Conservation (phyloP, 202 grass and related monocot species). For the Setaria italica region DNA sequence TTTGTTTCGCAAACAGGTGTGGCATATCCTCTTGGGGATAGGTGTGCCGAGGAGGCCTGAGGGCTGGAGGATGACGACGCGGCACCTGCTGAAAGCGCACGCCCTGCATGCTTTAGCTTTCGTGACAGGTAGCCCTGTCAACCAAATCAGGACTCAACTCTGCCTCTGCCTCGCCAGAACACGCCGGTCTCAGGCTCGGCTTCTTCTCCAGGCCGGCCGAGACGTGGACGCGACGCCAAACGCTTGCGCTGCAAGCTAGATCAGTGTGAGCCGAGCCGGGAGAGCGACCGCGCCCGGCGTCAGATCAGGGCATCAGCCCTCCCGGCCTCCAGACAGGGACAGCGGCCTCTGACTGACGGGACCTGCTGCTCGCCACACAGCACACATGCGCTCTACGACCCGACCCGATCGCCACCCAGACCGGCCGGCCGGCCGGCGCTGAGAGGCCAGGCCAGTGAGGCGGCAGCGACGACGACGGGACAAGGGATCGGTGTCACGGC, state of each 20-base stretch:
- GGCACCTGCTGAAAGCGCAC: slow-evolving; percentile 34
- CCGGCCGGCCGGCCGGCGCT: background rate
- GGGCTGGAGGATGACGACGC: background rate
- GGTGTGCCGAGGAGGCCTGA: background rate
- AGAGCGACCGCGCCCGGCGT: background rate
- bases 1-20: slow-evolving; percentile 22
- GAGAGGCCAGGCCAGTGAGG: background rate
- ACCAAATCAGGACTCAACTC: slow-evolving; percentile 13
- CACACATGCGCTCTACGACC: slow-evolving; percentile 1
- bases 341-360: slow-evolving; percentile 11
- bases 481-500: background rate
- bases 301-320: background rate
- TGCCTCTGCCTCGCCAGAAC: background rate
- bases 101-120: background rate
- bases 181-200: background rate
- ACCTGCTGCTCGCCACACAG: slow-evolving; percentile 35
- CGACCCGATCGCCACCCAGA: background rate
- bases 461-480: slow-evolving; percentile 10
- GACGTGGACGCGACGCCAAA: slow-evolving; percentile 45
- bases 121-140: background rate
- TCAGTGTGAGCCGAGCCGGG: background rate
- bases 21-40: background rate
- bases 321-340: slow-evolving; percentile 51
- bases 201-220: too few relatives aligned
- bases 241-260: slow-evolving; percentile 1